Base-by-base conservation (phyloP, 2,329 filamentous ascomycete genomes). In the Venturia effusa region DNA sequence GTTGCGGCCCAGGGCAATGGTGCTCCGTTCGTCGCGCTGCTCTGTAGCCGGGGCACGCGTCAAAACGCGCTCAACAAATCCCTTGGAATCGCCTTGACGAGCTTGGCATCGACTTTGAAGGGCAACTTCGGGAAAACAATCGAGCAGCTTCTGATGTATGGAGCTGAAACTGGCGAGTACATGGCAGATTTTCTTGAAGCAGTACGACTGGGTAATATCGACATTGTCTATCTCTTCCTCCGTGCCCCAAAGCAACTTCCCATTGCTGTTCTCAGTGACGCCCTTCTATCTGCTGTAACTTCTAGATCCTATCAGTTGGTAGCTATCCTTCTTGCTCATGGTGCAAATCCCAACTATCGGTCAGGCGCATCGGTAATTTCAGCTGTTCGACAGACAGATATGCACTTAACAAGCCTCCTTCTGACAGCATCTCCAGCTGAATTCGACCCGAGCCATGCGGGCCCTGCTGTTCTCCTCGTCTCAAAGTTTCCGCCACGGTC, bases 1-100 rank as follows among this genome's bases (percentile, higher is more conserved):
- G 59, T 37, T 17, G 27, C 59, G 10, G 30, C 22, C 22, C 59
- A 61, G 34, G 34, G 22, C 27, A 40, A 61, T 41, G 37, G 59
- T 13, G 59, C 37, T 24, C 27, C 27, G 1, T 61, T 41, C 41
- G 59, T 61, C n/a, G 37, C 37, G 59, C 59, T 61, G n/a, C 59
- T 61, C 24, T 40, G 37, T 30, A 61, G 59, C 27, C 59, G 59
- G 24, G 41, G 41, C 5, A 24, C 34, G 22, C 37, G 41, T 40
- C 59, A 61, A 41, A 61, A 27, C 37, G 27, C 37, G 11, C 59
- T 61, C 22, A 37, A 61, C 19, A 45, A 41, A 61, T 37, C 59
- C 15, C 59, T 61, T 32, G 41, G 41, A 61, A 41, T 61, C n/a
- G 59, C 37, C 17, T 17, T 61, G 37, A 27, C 37, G 30, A 57